A percentile compares a stretch with the other conserved stretches of the same genome.
Conservation (phyloP, 164 flowering plant species). For the Stephania japonica region DNA sequence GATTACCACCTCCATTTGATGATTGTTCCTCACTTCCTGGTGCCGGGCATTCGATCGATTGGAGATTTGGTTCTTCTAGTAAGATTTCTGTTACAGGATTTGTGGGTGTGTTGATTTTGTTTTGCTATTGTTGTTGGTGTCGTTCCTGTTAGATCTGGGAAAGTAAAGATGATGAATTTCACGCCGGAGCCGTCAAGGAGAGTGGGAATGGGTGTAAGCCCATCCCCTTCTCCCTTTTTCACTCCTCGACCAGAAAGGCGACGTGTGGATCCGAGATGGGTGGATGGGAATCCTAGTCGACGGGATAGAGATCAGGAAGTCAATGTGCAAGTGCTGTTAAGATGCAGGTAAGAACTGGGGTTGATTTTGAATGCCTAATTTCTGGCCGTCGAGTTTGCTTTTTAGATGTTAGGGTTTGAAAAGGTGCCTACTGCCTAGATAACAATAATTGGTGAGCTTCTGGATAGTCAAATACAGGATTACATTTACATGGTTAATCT, state of each 20-base stretch:
- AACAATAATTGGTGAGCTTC: no score
- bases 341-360: constrained; percentile 61
- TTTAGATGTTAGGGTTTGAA: no score
- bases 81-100: not conserved
- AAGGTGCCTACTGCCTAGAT: not conserved
- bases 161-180: constrained; percentile 27
- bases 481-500: not conserved
- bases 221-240: constrained; percentile 64
- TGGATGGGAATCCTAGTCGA: constrained; percentile 34
- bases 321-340: constrained; percentile 73
- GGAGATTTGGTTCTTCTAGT: constrained; percentile 1
- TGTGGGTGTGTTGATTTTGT: not conserved
- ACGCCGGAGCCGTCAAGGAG: constrained; percentile 61
- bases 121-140: not conserved
- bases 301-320: constrained; percentile 63
- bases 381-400: not conserved
- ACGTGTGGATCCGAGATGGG: constrained; percentile 37
- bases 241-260: constrained; percentile 75
- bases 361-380: not conserved
- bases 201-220: constrained; percentile 37
- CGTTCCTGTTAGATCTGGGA: not conserved
- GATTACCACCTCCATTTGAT: no score
- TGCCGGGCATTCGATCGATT: not conserved
- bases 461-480: no score
- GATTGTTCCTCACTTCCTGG: not conserved